Evolutionary conservation across 75 land plant species (phyloP).

Genomic region (Adiantum capillusveneris): DNA sequence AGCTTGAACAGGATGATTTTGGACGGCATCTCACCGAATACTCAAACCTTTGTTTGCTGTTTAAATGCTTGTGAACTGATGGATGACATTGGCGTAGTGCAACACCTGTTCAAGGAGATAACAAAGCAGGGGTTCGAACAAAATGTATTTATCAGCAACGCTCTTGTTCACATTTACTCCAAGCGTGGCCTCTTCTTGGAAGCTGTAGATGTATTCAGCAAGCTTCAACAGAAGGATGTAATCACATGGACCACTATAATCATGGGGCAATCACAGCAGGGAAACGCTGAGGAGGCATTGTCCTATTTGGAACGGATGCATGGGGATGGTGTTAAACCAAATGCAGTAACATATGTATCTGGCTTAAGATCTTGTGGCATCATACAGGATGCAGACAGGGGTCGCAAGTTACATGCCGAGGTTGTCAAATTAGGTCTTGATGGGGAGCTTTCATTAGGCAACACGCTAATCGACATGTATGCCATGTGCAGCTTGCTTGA

Average conservation of each 20-base stretch:
- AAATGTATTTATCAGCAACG: slow-evolving; percentile 15
- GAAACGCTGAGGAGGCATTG: slow-evolving; percentile 22
- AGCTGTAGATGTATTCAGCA: slow-evolving; percentile 37
- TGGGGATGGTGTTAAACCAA: not conserved
- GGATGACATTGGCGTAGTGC: slow-evolving; percentile 30
- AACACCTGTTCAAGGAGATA: not conserved
- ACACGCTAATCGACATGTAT: too few species aligned
- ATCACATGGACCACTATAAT: slow-evolving; percentile 44
- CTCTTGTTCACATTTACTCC: slow-evolving; percentile 44
- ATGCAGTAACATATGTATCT: slow-evolving; percentile 25
- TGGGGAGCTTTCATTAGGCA: too few species aligned
- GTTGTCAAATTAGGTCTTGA: too few species aligned
- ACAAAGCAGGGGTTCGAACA: not conserved
- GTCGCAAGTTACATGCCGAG: too few species aligned
- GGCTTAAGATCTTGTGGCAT: too few species aligned
- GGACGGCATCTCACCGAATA: slow-evolving; percentile 18
- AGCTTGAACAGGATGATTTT: slow-evolving; percentile 15
- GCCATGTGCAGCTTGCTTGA: too few species aligned
- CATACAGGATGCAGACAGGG: too few species aligned
- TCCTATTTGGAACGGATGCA: slow-evolving; percentile 30
- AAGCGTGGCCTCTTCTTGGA: slow-evolving; percentile 43
- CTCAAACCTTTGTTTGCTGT: slow-evolving; percentile 31
- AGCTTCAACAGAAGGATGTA: slow-evolving; percentile 29
- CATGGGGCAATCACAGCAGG: slow-evolving; percentile 18
- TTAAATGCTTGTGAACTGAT: slow-evolving; percentile 41